Base-by-base conservation (phyloP, 768 basidiomycete genomes). In the Leucocoprinus leucothites region DNA sequence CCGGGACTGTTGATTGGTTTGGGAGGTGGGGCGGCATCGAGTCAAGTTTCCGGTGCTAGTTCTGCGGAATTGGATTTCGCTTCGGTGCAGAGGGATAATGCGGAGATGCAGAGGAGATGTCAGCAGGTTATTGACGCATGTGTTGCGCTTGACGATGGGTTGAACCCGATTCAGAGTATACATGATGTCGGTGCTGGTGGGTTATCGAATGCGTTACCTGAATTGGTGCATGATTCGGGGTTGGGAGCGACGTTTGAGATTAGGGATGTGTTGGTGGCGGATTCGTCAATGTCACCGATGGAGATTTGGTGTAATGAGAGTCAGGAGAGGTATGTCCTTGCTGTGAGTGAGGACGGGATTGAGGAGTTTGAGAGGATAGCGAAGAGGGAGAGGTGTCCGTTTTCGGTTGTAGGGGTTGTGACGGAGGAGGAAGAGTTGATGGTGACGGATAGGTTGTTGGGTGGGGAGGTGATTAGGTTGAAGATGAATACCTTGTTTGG, bases 231-330 rank as follows among this genome's bases (percentile, higher is more conserved):
- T 65, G 96, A 98, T 70, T 90, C 94, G 1, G 82, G 80, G n/a
- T 78, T 97, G 4, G 97, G 97, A 7, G 97, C 92, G 0, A 77
- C 67, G 3, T 94, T 98, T 65, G 97, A 99, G 73, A 95, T 99
- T 61, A 78, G 96, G 19, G 91, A 98, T 63, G 86, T 99, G 6
- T 79, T 92, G 22, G 85, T 97, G 38, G 96, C 93, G 25, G 97
- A 98, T 67, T 78, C 81, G 21, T 88, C 89, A 36, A 92, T 99
- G 91, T 94, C 92, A 3, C 97, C 97, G 0, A 98, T 99, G 96
- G 96, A 98, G 73, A 98, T 98, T 48, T 99, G 97, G 97, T 98
- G 97, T 67, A 99, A 99, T 71, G 97, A 99, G 72, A 89, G 87
- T 60, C 97, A 98, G 74, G 97, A 98, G 65, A 86, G 97, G 36